Base-by-base conservation (phyloP, 179 eudicot species). In the Spergularia azorica region DNA sequence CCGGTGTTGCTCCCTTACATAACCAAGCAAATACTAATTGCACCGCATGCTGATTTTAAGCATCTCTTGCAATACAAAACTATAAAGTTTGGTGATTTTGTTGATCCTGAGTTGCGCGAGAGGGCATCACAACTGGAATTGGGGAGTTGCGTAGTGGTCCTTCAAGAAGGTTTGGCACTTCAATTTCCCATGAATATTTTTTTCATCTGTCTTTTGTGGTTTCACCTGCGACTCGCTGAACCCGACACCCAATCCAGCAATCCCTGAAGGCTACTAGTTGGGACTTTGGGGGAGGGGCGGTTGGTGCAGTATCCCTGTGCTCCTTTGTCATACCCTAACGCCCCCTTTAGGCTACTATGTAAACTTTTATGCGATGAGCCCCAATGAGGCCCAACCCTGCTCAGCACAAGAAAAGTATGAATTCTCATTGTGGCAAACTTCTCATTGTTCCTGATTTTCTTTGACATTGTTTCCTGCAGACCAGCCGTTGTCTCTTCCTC, bases 41-140 rank as follows among this genome's bases (percentile, higher is more conserved):
- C 92, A 12, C 84, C 91, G 17, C 79, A 86, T 18, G 81, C 77
- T 21, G 97, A 95, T 84, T 95, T 95, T 83, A 89, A 90, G 86
- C 98, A 90, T 77, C 90, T 95, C 43, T 83, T 95, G 85, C 91
- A 91, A 70, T 87, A 93, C 78, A 93, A 90, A 72, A 87, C 91
- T 52, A 79, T 93, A 57, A 93, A 90, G 55, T 87, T 93, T 73
- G 72, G 79, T 12, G 97, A 91, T 86, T 91, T 93, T 86, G 93
- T 90, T 60, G 88, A 88, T 81, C 83, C 96, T 67, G 88, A 83
- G 57, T 79, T 91, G 74, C 81, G 91, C 16, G 85, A 90, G 75
- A 90, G 79, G 79, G 93, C 92, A 72, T 83, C 92, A 14, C 63
- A 89, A 38, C 88, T 93, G 64, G 79, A 79, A 80, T 18, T 91